Conservation (phyloP, 148 eudicot genomes). For the Rhododendron molle region DNA sequence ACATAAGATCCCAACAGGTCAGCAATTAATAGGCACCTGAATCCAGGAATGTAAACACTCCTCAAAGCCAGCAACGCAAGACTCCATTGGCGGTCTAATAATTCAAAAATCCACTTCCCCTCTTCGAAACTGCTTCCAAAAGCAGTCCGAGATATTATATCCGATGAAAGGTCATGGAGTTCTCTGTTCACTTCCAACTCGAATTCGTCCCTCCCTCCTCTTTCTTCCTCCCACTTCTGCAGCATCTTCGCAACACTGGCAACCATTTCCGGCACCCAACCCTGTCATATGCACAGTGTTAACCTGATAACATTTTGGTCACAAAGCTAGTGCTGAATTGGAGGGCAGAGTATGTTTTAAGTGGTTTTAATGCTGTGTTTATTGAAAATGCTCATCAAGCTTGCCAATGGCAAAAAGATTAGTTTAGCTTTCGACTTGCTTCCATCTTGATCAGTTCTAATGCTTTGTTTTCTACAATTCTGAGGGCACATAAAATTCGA, state of each 20-base stretch:
- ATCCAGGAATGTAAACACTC: conserved; percentile 75
- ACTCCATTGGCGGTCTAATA: conserved; percentile 59
- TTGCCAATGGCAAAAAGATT: background rate
- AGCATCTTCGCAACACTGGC: conserved; percentile 40
- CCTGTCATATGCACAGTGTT: conserved; percentile 27
- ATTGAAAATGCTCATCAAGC: background rate
- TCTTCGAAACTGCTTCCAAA: conserved; percentile 78
- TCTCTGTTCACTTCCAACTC: conserved; percentile 64
- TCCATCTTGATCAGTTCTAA: background rate
- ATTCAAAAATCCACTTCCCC: conserved; percentile 58
- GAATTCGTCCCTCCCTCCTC: conserved; percentile 40
- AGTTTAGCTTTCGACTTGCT: too few species aligned
- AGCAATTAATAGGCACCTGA: conserved; percentile 34
- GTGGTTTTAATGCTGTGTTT: background rate
- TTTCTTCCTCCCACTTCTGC: conserved; percentile 47
- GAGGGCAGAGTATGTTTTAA: background rate
- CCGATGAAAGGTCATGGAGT: conserved; percentile 46
- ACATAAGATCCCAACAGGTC: too few species aligned
- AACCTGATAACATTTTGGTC: background rate
- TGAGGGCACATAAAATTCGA: background rate
- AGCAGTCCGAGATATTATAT: conserved; percentile 77
- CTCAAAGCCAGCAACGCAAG: conserved; percentile 58
- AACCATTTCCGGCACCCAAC: conserved; percentile 83
- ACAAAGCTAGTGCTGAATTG: background rate
- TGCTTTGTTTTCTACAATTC: background rate